Base-by-base conservation (phyloP, 176 grass and related monocot species). In the Alloteropsis semialata region DNA sequence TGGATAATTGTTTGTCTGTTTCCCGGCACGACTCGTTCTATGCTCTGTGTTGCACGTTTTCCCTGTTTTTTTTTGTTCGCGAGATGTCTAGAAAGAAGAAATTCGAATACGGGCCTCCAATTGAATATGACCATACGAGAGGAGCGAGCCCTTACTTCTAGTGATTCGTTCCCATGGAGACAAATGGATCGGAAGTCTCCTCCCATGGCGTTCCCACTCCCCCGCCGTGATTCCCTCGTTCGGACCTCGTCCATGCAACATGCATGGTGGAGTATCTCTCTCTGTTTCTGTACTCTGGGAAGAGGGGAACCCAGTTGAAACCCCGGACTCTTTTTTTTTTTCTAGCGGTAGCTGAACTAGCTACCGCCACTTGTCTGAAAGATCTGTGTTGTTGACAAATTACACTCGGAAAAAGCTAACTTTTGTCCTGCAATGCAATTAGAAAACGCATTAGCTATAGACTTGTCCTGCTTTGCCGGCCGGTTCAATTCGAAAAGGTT, bases 21-120 rank as follows among this genome's bases (percentile, higher is more conserved):
- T n/a, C 18, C 13, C 72, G 29, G 3, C 34, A 48, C 27, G 74
- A 84, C 75, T 42, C 65, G 21, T 73, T 79, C 75, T 66, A 84
- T 79, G 86, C 66, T 86, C 48, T 75, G 28, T 18, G 0, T 8
- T 37, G 28, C n/a, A 81, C 15, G 77, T 38, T 66, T 65, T 10
- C n/a, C n/a, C n/a, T n/a, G n/a, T n/a, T n/a, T n/a, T 9, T 58
- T 5, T 43, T 17, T 9, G 19, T 8, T 18, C 54, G 10, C 15
- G 24, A 6, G 10, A 16, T 71, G 10, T 29, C 15, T 50, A n/a
- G 32, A 24, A 43, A 24, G 10, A 24, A 11, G 10, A 64, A 64
- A 49, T 17, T 37, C 28, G 19, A 61, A 32, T 45, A 2, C 2
- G 5, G 27, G 43, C 21, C 27, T 43, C 11, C 5, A 69, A 0